These are phyloP conservation scores for Porodaedalea pini DNA, from an alignment of 1,284 basidiomycete genomes.

Conservation along the genomic window DNA sequence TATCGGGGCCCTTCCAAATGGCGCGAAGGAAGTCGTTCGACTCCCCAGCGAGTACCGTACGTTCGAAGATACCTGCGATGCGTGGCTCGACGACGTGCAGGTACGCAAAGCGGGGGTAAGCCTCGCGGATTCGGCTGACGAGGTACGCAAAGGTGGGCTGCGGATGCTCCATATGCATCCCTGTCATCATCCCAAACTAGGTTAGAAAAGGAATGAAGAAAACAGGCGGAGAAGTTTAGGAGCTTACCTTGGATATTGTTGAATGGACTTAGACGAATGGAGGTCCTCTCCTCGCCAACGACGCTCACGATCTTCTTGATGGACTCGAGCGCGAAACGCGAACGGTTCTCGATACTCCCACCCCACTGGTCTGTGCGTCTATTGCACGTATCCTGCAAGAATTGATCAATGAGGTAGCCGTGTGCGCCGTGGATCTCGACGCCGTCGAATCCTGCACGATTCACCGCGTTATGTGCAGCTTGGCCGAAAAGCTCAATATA, in stretches of 20 bases:
- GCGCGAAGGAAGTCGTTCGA: conserved; percentile 36
- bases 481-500: conserved; percentile 26
- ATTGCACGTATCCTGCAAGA: conserved; percentile 18
- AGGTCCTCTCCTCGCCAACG: conserved; percentile 26
- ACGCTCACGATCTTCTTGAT: conserved; percentile 28
- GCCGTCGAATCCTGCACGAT: no score
- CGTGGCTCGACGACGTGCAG: conserved; percentile 46
- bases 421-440: conserved; percentile 25
- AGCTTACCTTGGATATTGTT: conserved; percentile 24
- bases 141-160: conserved; percentile 40
- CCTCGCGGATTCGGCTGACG: conserved; percentile 33
- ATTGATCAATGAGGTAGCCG: conserved; percentile 25
- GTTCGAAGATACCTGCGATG: conserved; percentile 23
- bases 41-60: conserved; percentile 22
- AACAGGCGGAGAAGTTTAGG: conserved; percentile 16
- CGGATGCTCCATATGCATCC: conserved; percentile 31
- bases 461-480: conserved; percentile 31
- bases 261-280: conserved; percentile 40
- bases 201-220: conserved; percentile 28
- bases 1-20: conserved; percentile 29
- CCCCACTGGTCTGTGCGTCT: no score
- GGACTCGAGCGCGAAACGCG: conserved; percentile 41
- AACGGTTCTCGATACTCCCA: conserved; percentile 42
- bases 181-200: neutral
- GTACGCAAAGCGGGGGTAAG: conserved; percentile 50